Evolutionary conservation across 306 rosid genomes (phyloP), one percentile per base, ranked within the genome.

Genomic region (apple (Malus domestica)): DNA sequence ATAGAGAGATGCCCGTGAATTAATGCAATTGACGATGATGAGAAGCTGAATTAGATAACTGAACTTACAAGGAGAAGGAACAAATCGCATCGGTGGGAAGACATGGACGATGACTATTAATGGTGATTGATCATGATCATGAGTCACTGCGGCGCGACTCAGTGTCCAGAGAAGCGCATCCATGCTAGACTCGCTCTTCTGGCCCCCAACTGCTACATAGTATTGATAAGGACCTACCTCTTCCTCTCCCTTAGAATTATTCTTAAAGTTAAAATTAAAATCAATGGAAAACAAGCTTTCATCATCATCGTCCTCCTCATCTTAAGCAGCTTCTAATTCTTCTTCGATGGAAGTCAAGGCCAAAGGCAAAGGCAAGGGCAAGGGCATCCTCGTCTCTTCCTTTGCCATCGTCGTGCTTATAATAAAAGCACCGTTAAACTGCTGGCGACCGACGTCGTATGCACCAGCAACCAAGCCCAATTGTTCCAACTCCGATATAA

Each of bases 101-200:
- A 90, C 81, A 35, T 87, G 96, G 15, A 90, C 70, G 84, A 88
- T 88, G 72, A 81, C 84, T 52, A 88, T 29, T 29, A 72, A 87
- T 82, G 46, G 88, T 59, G 6, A 83, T 67, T 18, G 86, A 18
- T 2, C 32, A 54, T 20, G 65, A 71, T n/a, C 55, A 51, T 25
- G 32, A 55, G 23, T 27, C 74, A 75, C 45, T 8, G 86, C 75
- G 18, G 90, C 82, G 73, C 85, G 80, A 51, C 76, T 79, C 40
- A 93, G 80, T 6, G 96, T 76, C 98, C 98, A 93, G 10, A 79
- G 59, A 2, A 89, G 82, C 3, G 92, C 98, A 19, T 85, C 88
- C 83, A 87, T 80, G 85, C 93, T 89, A 3, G 92, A 87, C 38
- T 88, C 67, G 30, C 67, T 75, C 52, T 84, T 73, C 25, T 42